Conservation (phyloP, 2,329 filamentous ascomycete species). For the Setomelanomma holmii region DNA sequence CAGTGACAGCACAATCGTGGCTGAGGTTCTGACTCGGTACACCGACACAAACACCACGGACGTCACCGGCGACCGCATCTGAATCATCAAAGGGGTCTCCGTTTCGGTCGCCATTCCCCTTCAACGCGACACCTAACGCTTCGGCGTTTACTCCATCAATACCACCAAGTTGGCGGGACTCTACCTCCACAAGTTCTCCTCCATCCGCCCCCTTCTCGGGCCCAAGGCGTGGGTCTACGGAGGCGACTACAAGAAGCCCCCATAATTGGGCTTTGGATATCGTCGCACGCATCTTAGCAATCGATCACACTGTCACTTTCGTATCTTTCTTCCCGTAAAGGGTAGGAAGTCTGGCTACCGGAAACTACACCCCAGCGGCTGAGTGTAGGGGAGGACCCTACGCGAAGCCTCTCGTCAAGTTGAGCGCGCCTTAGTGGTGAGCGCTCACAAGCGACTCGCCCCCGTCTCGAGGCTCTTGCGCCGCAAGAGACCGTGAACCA, state of each 20-base stretch:
- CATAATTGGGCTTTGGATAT: slow-evolving; percentile 75
- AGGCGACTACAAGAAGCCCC: slow-evolving; percentile 91
- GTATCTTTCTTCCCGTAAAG: slow-evolving; percentile 30
- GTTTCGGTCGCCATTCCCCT: slow-evolving; percentile 27
- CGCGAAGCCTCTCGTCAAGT: slow-evolving; percentile 58
- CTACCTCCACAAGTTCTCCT: slow-evolving; percentile 73
- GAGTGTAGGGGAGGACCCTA: slow-evolving; percentile 57
- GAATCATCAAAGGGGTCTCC: slow-evolving; percentile 26
- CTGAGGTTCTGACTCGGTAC: slow-evolving; percentile 22
- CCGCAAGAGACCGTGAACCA: slow-evolving; percentile 30
- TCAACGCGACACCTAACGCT: slow-evolving; percentile 39
- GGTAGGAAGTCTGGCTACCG: slow-evolving; percentile 37
- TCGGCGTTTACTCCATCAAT: slow-evolving; percentile 52
- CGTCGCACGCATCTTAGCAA: slow-evolving; percentile 19
- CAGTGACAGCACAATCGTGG: slow-evolving; percentile 13
- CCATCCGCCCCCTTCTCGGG: slow-evolving; percentile 88
- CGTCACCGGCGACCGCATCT: slow-evolving; percentile 33
- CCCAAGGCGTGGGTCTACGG: slow-evolving; percentile 94
- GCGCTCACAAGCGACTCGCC: slow-evolving; percentile 63
- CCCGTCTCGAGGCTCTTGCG: slow-evolving; percentile 37
- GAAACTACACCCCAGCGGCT: slow-evolving; percentile 40
- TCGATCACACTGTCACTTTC: slow-evolving; percentile 22
- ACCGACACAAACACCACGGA: slow-evolving; percentile 22
- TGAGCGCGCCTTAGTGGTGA: slow-evolving; percentile 59
- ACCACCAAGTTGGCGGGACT: slow-evolving; percentile 95